A percentile compares a stretch with the other conserved stretches of the same genome.
Evolutionary conservation across 495 filamentous ascomycete genomes (phyloP).

Genomic region (Sabuloglossum arenarium): DNA sequence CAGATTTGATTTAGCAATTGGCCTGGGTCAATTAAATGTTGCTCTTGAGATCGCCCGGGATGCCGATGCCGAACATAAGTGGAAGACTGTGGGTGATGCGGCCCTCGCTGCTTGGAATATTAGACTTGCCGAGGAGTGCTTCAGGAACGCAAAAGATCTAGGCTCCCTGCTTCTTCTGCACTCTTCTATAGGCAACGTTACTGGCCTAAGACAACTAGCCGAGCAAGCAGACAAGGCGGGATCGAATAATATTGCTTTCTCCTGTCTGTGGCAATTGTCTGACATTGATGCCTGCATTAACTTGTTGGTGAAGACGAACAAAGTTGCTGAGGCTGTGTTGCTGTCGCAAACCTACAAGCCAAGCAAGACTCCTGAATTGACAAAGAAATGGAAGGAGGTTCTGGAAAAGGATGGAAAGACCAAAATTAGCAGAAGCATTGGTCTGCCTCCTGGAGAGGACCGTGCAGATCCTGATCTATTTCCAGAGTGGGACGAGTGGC

Average conservation of each 20-base stretch:
- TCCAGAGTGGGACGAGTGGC: conserved; percentile 84
- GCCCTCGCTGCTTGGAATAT: conserved; percentile 78
- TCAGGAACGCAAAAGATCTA: conserved; percentile 68
- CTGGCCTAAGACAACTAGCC: conserved; percentile 50
- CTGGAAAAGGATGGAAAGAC: conserved; percentile 63
- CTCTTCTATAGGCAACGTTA: conserved; percentile 54
- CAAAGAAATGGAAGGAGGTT: conserved; percentile 55
- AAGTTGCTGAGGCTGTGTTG: conserved; percentile 67
- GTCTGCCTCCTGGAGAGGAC: conserved; percentile 43
- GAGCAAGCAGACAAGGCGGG: conserved; percentile 52
- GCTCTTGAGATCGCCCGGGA: conserved; percentile 67
- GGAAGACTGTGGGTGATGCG: conserved; percentile 89
- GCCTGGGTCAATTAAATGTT: conserved; percentile 61
- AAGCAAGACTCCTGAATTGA: conserved; percentile 44
- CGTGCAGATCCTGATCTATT: conserved; percentile 78
- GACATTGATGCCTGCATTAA: conserved; percentile 68
- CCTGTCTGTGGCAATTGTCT: conserved; percentile 67
- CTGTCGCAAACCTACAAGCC: conserved; percentile 93
- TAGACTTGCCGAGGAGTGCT: conserved; percentile 76
- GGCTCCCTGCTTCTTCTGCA: conserved; percentile 76
- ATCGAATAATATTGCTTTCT: conserved; percentile 81
- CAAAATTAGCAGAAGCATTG: conserved; percentile 63
- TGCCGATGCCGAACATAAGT: conserved; percentile 83
- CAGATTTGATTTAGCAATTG: conserved; percentile 81
- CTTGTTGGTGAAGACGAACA: conserved; percentile 53